Conservation (phyloP, 352 stramenopile species). For the Phytophthora ramorum region DNA sequence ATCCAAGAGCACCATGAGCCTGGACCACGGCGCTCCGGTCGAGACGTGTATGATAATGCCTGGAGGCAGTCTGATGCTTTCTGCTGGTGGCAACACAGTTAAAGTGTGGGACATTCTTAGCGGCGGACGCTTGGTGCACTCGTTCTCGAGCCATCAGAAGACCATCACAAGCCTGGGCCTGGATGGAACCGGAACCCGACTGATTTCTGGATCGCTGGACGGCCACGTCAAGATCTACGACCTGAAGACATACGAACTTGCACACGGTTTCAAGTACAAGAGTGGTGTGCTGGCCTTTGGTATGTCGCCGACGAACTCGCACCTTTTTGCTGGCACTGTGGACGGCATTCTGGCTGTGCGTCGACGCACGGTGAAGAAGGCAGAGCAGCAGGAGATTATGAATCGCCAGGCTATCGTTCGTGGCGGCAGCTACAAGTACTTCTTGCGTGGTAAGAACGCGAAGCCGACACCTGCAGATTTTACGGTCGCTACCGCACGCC, state of each 20-base stretch:
- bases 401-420: constrained; percentile 78
- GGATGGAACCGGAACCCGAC: constrained; percentile 86
- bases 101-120: constrained; percentile 95
- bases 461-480: constrained; percentile 81
- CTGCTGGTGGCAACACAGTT: constrained; percentile 88
- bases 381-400: constrained; percentile 69
- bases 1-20: constrained; percentile 56
- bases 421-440: constrained; percentile 91
- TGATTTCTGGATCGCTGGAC: constrained; percentile 92
- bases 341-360: constrained; percentile 87
- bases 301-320: constrained; percentile 86
- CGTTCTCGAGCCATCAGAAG: constrained; percentile 94
- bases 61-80: constrained; percentile 83
- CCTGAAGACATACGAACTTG: constrained; percentile 91
- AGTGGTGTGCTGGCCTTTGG: constrained; percentile 82
- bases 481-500: constrained; percentile 79
- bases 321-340: constrained; percentile 80
- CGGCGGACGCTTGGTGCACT: constrained; percentile 85
- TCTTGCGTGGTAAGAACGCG: constrained; percentile 88
- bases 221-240: constrained; percentile 95
- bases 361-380: constrained; percentile 74
- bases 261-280: constrained; percentile 90
- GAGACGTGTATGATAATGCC: constrained; percentile 90
- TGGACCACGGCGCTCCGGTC: constrained; percentile 91
- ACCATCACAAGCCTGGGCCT: constrained; percentile 92